Conservation (phyloP, 768 basidiomycete species). For the Mycena olivaceomarginata region DNA sequence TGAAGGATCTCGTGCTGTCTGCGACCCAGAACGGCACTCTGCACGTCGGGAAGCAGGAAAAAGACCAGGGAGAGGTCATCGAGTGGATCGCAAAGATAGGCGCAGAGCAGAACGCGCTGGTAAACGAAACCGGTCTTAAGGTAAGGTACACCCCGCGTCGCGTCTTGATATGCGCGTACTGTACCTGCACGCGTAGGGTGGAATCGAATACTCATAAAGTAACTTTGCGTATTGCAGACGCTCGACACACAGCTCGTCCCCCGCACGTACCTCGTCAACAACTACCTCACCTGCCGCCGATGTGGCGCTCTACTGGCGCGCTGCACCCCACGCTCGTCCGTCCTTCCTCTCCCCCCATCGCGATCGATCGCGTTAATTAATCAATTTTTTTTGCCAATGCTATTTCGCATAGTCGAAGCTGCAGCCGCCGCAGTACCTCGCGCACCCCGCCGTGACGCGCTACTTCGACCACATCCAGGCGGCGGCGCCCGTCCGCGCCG, state of each 20-base stretch:
- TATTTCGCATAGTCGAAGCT: slow-evolving; percentile 74
- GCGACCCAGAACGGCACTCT: slow-evolving; percentile 65
- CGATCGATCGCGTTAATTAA: slow-evolving; percentile 14
- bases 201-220: neutral
- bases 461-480: slow-evolving; percentile 98
- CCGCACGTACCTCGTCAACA: slow-evolving; percentile 90
- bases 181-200: neutral
- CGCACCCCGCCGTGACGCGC: slow-evolving; percentile 89
- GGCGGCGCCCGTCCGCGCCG: slow-evolving; percentile 74
- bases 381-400: neutral
- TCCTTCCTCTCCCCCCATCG: slow-evolving; percentile 31
- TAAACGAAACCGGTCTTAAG: slow-evolving; percentile 68
- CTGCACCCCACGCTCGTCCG: slow-evolving; percentile 89
- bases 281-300: slow-evolving; percentile 93
- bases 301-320: slow-evolving; percentile 91
- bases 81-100: slow-evolving; percentile 82
- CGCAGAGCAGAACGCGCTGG: slow-evolving; percentile 63
- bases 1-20: slow-evolving; percentile 76
- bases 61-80: slow-evolving; percentile 78
- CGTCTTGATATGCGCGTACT: neutral
- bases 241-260: slow-evolving; percentile 83
- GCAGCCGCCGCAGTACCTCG: slow-evolving; percentile 83
- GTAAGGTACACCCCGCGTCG: slow-evolving; percentile 56
- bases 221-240: slow-evolving; percentile 63
- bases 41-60: slow-evolving; percentile 72